Evolutionary conservation across 163 green algal species (phyloP).

Genomic region (Prototheca cutis): DNA sequence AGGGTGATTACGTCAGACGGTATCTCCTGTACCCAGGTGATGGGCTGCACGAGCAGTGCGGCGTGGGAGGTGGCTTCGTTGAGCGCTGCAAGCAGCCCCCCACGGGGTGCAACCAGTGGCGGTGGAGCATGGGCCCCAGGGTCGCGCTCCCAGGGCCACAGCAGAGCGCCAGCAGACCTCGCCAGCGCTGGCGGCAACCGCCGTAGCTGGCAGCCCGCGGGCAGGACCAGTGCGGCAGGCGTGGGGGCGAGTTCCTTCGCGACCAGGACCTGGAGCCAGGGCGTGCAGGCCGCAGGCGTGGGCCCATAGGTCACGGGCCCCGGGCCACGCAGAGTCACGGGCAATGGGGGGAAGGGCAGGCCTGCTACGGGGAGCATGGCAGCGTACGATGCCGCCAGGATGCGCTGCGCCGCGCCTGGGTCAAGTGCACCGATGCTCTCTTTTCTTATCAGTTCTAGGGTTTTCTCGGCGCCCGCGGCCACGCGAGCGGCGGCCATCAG

Average conservation of each 20-base stretch:
- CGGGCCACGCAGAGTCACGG: constrained; percentile 26
- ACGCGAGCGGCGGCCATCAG: constrained; percentile 8
- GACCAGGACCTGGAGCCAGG: constrained; percentile 76
- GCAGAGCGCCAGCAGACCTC: constrained; percentile 42
- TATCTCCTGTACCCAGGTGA: constrained; percentile 17
- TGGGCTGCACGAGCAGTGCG: constrained; percentile 73
- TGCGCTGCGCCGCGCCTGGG: constrained; percentile 31
- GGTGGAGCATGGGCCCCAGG: not conserved
- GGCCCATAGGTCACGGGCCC: constrained; percentile 65
- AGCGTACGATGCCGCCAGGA: constrained; percentile 68
- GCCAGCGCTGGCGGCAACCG: constrained; percentile 51
- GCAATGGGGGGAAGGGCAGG: constrained; percentile 55
- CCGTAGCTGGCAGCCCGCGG: constrained; percentile 56
- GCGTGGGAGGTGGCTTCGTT: constrained; percentile 65
- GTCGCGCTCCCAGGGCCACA: constrained; percentile 69
- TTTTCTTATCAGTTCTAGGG: constrained; percentile 77
- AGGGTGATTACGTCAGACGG: not conserved
- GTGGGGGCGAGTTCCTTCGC: constrained; percentile 29
- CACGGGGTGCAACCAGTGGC: constrained; percentile 39
- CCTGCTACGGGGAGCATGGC: constrained; percentile 66
- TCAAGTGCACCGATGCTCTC: constrained; percentile 57
- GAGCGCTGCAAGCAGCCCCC: constrained; percentile 59
- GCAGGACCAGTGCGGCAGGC: constrained; percentile 52
- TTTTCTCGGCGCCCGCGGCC: no score
- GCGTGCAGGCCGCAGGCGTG: constrained; percentile 41